Percentiles rank a stretch among this genome's conserved stretches.
phyloP scores from a whole-genome alignment of 345 rosid species.

The Syzygium grande region DNA sequence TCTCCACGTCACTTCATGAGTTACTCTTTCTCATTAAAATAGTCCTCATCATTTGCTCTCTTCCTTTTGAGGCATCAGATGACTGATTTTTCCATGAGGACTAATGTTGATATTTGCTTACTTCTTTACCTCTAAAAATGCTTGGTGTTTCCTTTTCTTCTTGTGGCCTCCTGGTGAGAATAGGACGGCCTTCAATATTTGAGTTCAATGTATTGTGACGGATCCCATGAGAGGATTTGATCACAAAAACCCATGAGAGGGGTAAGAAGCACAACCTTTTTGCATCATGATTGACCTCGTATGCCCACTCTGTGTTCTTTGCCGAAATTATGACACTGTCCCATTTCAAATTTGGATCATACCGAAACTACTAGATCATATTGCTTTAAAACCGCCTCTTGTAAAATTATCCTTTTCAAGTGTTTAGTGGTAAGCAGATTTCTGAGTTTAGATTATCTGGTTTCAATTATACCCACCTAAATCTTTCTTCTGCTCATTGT shows the following conservation, averaged over 20 bases:
- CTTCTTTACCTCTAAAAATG: neutral
- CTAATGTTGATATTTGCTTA: neutral
- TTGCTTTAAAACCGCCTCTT: neutral
- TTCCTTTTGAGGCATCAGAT: neutral
- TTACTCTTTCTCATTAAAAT: neutral
- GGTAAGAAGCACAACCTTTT: neutral
- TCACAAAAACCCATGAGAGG: neutral
- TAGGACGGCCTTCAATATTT: neutral
- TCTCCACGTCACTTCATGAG: neutral
- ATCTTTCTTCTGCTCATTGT: neutral
- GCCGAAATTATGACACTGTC: neutral
- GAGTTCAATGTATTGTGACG: neutral
- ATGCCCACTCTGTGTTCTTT: neutral
- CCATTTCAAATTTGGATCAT: neutral
- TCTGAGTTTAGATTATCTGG: neutral
- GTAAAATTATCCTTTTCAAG: neutral
- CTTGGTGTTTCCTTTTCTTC: neutral
- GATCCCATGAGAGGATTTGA: neutral
- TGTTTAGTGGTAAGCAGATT: neutral
- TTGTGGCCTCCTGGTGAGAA: neutral
- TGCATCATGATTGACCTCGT: neutral
- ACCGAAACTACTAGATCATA: neutral
- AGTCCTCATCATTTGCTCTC: neutral
- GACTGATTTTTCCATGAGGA: neutral
- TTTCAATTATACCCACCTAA: neutral